phyloP scores from a whole-genome alignment of 75 land plant genomes.

The Cryptomeria japonica region DNA sequence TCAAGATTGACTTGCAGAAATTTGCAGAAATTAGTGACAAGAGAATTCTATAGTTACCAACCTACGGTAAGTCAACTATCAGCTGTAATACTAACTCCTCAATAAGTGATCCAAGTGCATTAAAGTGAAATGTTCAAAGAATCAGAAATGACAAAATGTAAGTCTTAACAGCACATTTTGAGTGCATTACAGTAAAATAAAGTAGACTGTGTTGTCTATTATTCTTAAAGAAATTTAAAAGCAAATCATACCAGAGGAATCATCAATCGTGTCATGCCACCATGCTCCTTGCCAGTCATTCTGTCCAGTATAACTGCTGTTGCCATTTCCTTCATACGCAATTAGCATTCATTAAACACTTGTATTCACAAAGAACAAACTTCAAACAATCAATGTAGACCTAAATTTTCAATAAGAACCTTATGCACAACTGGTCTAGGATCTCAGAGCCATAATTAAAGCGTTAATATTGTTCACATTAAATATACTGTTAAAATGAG shows the following conservation, averaged over 20 bases:
- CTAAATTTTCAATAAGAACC: background rate
- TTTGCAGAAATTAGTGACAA: background rate
- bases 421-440: background rate
- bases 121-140: background rate
- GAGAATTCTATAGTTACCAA: background rate
- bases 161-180: background rate
- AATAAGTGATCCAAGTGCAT: background rate
- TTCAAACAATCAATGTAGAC: background rate
- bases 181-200: background rate
- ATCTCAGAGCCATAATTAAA: background rate
- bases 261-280: constrained; percentile 69
- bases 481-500: background rate
- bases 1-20: background rate
- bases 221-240: background rate
- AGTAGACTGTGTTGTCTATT: background rate
- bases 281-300: constrained; percentile 98
- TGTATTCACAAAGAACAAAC: background rate
- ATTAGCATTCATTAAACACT: background rate
- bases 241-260: constrained; percentile 53
- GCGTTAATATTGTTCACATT: background rate
- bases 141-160: background rate
- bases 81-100: background rate
- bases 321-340: constrained; percentile 42
- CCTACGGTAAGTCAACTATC: background rate
- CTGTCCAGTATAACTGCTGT: constrained; percentile 35